Evolutionary conservation across 805 yeast genomes (phyloP).

Genomic region (Barnettozyma vustinii): DNA sequence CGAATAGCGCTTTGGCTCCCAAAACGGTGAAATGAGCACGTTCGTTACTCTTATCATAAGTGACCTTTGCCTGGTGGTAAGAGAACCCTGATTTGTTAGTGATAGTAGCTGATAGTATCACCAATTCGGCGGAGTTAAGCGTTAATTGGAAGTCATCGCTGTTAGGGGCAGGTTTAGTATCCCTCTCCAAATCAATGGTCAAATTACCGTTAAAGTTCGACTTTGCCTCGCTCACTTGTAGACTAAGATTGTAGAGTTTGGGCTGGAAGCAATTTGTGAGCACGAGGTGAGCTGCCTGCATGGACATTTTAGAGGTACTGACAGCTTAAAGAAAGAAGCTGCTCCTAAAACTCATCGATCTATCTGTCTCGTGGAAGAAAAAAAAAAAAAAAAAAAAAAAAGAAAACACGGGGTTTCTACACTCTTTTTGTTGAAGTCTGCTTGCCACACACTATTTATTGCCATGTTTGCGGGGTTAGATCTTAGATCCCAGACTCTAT

Average conservation of each 20-base stretch:
- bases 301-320: neutral
- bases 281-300: conserved; percentile 5
- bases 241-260: conserved; percentile 30
- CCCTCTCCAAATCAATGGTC: conserved; percentile 24
- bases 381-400: too few species aligned
- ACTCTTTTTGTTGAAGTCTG: too few species aligned
- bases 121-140: conserved; percentile 33
- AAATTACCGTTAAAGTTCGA: conserved; percentile 44
- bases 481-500: too few species aligned
- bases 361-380: neutral
- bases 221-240: conserved; percentile 38
- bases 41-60: conserved; percentile 26
- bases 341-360: too few species aligned
- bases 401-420: too few species aligned
- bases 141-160: conserved; percentile 21
- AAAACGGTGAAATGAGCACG: conserved; percentile 19
- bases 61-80: conserved; percentile 33
- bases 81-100: conserved; percentile 13
- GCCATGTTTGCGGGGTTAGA: too few species aligned
- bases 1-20: conserved; percentile 4
- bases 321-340: too few species aligned
- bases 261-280: conserved; percentile 27
- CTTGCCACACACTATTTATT: too few species aligned
- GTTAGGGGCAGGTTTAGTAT: conserved; percentile 1
- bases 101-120: conserved; percentile 18